phyloP scores from a whole-genome alignment of 106 monocot species.

The Dendrobium catenatum region DNA sequence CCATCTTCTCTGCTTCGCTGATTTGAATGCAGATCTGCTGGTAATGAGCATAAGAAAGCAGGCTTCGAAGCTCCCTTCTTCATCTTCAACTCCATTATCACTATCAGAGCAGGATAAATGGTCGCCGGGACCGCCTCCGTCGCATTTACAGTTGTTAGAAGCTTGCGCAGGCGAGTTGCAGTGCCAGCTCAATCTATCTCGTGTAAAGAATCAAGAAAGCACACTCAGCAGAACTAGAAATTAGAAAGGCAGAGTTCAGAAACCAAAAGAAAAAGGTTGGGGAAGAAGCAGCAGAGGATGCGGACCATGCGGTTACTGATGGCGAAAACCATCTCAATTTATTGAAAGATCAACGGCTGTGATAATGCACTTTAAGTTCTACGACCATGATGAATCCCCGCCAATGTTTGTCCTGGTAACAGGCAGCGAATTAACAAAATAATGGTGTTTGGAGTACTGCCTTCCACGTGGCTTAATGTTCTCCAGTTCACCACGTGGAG shows the following conservation, averaged over 20 bases:
- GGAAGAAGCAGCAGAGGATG: not conserved
- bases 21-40: not conserved
- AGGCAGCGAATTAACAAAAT: not conserved
- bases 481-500: not conserved
- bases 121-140: not conserved
- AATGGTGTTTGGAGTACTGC: not conserved
- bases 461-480: not conserved
- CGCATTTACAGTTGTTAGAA: not conserved
- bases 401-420: not conserved
- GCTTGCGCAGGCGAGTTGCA: not conserved
- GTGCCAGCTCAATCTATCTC: conserved; percentile 2
- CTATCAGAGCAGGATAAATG: not conserved
- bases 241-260: not conserved
- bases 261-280: not conserved
- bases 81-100: not conserved
- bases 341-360: conserved; percentile 2
- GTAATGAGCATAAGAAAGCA: conserved; percentile 3
- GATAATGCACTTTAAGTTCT: not conserved
- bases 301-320: not conserved
- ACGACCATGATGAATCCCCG: not conserved
- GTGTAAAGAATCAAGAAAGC: not conserved
- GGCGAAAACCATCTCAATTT: not conserved
- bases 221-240: not conserved
- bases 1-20: not conserved
- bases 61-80: not conserved